Evolutionary conservation across 441 rosid genomes (phyloP).

Genomic region (Gossypium laxum): DNA sequence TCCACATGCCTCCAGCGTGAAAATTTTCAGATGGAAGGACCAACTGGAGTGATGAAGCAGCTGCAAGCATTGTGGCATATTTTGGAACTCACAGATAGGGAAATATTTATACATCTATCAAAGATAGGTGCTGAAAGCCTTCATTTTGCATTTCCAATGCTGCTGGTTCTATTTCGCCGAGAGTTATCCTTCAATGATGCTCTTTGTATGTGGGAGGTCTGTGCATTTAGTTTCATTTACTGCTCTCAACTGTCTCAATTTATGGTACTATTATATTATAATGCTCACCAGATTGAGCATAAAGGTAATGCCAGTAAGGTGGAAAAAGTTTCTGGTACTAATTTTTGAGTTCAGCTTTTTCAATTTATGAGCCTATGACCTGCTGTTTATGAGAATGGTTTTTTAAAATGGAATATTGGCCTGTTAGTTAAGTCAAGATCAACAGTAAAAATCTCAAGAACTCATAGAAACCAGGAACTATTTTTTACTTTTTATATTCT

Average conservation of each 20-base stretch:
- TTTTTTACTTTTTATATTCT: background rate
- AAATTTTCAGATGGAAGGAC: slow-evolving; percentile 89
- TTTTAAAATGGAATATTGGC: background rate
- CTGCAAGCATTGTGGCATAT: slow-evolving; percentile 77
- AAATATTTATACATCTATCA: slow-evolving; percentile 65
- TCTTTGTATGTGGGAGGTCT: slow-evolving; percentile 92
- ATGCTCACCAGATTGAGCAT: background rate
- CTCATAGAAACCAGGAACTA: background rate
- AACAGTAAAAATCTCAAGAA: background rate
- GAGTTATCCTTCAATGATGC: slow-evolving; percentile 77
- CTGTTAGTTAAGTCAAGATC: background rate
- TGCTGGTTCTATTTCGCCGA: slow-evolving; percentile 79
- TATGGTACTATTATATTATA: background rate
- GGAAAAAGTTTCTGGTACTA: background rate
- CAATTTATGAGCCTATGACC: background rate
- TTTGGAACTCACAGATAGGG: slow-evolving; percentile 71
- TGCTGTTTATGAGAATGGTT: background rate
- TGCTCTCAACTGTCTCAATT: slow-evolving; percentile 6
- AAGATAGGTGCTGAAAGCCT: slow-evolving; percentile 89
- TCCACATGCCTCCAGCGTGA: slow-evolving; percentile 46
- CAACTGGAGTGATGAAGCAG: slow-evolving; percentile 87
- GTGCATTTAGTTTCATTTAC: slow-evolving; percentile 8
- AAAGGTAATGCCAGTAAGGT: background rate
- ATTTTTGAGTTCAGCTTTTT: background rate
- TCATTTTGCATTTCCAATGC: slow-evolving; percentile 92